Percentiles rank a stretch among this genome's conserved stretches.
These are phyloP conservation scores for Acanthamoeba healyi DNA, from an alignment of 208 protist genomes.

Conservation along the genomic window DNA sequence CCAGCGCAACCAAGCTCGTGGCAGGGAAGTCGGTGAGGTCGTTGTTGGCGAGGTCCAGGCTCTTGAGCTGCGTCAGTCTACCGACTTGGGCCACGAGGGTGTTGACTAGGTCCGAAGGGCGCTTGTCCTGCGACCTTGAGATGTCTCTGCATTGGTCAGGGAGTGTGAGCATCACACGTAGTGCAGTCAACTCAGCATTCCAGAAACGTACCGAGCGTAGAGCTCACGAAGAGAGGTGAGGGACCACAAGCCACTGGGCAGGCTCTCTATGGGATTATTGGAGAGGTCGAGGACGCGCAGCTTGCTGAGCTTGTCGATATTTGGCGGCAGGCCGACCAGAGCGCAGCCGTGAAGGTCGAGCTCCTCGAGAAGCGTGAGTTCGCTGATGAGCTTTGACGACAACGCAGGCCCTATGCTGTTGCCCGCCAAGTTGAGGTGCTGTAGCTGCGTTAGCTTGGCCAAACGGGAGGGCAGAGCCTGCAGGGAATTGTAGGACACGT, in stretches of 20 bases:
- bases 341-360: neutral
- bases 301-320: neutral
- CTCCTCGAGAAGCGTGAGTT: neutral
- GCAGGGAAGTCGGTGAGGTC: neutral
- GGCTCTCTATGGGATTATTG: neutral
- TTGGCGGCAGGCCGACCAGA: neutral
- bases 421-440: neutral
- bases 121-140: neutral
- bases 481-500: conserved; percentile 17
- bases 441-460: neutral
- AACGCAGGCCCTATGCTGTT: neutral
- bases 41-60: neutral
- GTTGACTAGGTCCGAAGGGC: neutral
- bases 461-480: neutral
- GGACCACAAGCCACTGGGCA: neutral
- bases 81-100: neutral
- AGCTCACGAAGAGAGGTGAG: neutral
- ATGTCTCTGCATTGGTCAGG: neutral
- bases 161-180: neutral
- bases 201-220: neutral
- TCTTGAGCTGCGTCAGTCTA: neutral
- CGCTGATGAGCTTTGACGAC: neutral
- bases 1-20: neutral
- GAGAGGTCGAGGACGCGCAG: conserved; percentile 7
- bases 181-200: no score